Conservation (phyloP, 1,284 basidiomycete genomes). For the Omphalotus olearius region DNA sequence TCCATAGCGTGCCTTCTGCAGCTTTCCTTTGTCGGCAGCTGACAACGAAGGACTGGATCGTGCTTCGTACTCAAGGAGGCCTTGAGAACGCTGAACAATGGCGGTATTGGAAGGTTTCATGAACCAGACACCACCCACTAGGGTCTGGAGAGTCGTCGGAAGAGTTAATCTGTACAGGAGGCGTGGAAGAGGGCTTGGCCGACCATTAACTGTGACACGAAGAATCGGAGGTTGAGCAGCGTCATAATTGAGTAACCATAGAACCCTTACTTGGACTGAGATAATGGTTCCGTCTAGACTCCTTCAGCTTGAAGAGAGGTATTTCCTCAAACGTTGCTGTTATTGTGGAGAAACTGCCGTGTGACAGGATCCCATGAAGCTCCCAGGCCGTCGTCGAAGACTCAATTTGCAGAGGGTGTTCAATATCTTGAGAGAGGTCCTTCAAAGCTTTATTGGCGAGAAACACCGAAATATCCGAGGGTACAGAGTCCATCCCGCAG, state of each 20-base stretch:
- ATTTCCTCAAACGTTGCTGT: conserved; percentile 45
- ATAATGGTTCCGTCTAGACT: conserved; percentile 37
- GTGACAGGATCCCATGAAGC: conserved; percentile 54
- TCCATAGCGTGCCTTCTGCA: conserved; percentile 44
- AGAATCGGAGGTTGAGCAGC: background rate
- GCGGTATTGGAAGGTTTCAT: conserved; percentile 63
- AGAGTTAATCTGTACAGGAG: conserved; percentile 47
- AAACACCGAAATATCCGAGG: conserved; percentile 62
- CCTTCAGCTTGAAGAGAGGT: conserved; percentile 33
- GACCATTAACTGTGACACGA: conserved; percentile 36
- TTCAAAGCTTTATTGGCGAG: conserved; percentile 45
- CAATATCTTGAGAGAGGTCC: conserved; percentile 18
- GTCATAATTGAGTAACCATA: conserved; percentile 12
- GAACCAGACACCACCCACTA: conserved; percentile 56
- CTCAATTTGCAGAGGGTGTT: conserved; percentile 22
- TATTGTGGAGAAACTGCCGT: conserved; percentile 64
- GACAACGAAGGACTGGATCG: conserved; percentile 6
- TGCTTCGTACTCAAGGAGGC: conserved; percentile 50
- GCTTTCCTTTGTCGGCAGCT: conserved; percentile 12
- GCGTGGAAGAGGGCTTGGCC: conserved; percentile 28
- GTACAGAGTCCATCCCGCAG: conserved; percentile 72
- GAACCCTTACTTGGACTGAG: conserved; percentile 49
- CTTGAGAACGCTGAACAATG: conserved; percentile 78
- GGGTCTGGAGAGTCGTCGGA: conserved; percentile 30
- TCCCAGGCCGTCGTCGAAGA: conserved; percentile 45